phyloP scores from a whole-genome alignment of 208 protist species.

The Blechomonas ayalai region DNA sequence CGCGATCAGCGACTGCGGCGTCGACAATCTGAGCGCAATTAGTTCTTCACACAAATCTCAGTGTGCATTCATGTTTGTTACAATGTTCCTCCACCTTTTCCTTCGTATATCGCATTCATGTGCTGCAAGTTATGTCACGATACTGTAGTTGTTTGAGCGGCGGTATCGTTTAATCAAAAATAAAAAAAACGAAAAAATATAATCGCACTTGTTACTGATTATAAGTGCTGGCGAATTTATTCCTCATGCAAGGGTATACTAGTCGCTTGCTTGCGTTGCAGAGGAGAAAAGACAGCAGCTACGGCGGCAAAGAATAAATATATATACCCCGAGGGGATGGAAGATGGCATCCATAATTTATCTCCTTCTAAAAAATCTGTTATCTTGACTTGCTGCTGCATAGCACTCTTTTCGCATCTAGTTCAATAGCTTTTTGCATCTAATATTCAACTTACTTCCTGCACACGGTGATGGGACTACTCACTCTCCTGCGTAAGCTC shows the following conservation, averaged over 20 bases:
- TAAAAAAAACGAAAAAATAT: conserved; percentile 1
- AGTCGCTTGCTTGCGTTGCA: background rate
- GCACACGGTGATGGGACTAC: conserved; percentile 89
- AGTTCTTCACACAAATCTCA: background rate
- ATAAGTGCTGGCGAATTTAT: no score
- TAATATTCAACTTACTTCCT: background rate
- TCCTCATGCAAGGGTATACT: no score
- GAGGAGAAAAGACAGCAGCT: conserved; percentile 3
- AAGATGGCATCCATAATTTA: no score
- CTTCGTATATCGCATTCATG: conserved; percentile 6
- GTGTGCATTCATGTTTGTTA: conserved; percentile 18
- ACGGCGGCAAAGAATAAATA: background rate
- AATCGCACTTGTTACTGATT: no score
- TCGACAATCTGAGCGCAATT: background rate
- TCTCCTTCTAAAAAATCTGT: no score
- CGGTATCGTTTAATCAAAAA: background rate
- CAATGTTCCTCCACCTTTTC: conserved; percentile 6
- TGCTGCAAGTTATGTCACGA: background rate
- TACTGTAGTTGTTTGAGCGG: background rate
- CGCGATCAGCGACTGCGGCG: conserved; percentile 14
- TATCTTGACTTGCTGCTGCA: no score
- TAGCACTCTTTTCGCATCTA: no score
- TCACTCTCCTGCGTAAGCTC: conserved; percentile 90
- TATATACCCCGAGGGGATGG: conserved; percentile 3
- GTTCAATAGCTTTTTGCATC: no score